Evolutionary conservation across 139 green algal species (phyloP).

Genomic region (Chlamydomonas incerta): DNA sequence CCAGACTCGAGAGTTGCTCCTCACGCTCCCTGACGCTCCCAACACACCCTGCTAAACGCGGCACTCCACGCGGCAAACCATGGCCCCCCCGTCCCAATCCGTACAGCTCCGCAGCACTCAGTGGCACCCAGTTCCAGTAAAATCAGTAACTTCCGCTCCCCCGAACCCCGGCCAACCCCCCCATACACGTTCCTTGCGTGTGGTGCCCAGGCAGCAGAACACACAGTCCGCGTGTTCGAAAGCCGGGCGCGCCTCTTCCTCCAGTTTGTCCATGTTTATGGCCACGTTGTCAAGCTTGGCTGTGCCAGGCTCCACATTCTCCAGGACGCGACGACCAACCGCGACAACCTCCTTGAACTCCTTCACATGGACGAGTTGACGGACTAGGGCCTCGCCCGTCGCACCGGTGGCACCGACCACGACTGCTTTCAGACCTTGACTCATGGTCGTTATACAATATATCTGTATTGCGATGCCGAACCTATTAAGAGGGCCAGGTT

Average conservation of each 20-base stretch:
- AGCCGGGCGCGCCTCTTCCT: slow-evolving; percentile 38
- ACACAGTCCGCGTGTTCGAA: slow-evolving; percentile 56
- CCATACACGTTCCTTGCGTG: slow-evolving; percentile 45
- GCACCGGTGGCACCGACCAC: slow-evolving; percentile 60
- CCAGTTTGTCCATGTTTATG: slow-evolving; percentile 59
- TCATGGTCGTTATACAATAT: too few relatives aligned
- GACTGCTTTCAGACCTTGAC: slow-evolving; percentile 43
- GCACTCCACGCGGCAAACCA: too few relatives aligned
- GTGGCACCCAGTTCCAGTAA: too few relatives aligned
- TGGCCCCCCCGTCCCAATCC: too few relatives aligned
- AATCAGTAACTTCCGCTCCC: too few relatives aligned
- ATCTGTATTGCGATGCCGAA: too few relatives aligned
- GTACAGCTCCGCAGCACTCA: too few relatives aligned
- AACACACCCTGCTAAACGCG: too few relatives aligned
- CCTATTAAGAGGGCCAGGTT: too few relatives aligned
- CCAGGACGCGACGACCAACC: slow-evolving; percentile 31
- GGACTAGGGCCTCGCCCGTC: slow-evolving; percentile 56
- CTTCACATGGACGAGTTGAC: slow-evolving; percentile 51
- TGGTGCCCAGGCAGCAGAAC: slow-evolving; percentile 76
- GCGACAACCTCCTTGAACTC: slow-evolving; percentile 52
- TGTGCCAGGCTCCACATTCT: not conserved
- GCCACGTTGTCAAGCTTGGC: not conserved
- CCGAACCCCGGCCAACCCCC: too few relatives aligned
- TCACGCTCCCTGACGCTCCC: too few relatives aligned
- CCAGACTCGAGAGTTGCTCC: too few relatives aligned